Percentiles rank a stretch among this genome's conserved stretches.
Conservation (phyloP, 768 basidiomycete genomes). For the button mushroom (Agaricus bisporus) region DNA sequence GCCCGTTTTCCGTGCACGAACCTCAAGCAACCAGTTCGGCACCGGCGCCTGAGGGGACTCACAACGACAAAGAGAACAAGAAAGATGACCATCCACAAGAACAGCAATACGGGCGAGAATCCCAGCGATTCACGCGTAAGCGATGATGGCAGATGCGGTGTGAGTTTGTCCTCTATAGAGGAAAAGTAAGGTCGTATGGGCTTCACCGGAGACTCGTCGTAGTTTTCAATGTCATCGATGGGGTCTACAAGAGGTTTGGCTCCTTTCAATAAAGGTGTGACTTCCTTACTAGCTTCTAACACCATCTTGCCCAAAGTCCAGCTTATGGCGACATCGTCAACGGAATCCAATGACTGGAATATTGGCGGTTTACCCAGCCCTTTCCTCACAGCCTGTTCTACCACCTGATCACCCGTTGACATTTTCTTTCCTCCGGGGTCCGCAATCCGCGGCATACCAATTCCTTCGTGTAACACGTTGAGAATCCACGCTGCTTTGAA, state of each 20-base stretch:
- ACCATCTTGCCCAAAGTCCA: constrained; percentile 99
- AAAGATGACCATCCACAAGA: constrained; percentile 46
- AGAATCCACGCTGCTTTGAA: constrained; percentile 99
- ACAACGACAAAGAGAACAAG: constrained; percentile 35
- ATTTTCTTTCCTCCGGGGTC: constrained; percentile 80
- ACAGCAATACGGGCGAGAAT: constrained; percentile 61
- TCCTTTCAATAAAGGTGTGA: constrained; percentile 40
- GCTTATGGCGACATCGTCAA: constrained; percentile 88
- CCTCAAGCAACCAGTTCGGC: constrained; percentile 43
- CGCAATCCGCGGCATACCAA: constrained; percentile 88
- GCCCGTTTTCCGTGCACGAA: constrained; percentile 33
- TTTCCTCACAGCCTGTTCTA: constrained; percentile 71
- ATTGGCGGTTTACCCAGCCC: constrained; percentile 65
- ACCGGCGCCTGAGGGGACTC: constrained; percentile 53
- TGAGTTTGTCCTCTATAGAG: constrained; percentile 52
- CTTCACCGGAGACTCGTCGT: constrained; percentile 45
- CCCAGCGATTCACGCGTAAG: constrained; percentile 62
- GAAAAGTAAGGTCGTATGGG: constrained; percentile 61
- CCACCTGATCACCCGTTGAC: constrained; percentile 63
- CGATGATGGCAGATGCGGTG: constrained; percentile 60
- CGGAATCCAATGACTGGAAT: constrained; percentile 93
- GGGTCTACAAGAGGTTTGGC: constrained; percentile 66
- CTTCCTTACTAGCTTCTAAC: constrained; percentile 88
- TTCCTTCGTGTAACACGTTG: constrained; percentile 93
- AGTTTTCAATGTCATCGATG: constrained; percentile 55